These are phyloP conservation scores for Ganoderma sinense DNA, from an alignment of 1,284 basidiomycete species.

Conservation along the genomic window DNA sequence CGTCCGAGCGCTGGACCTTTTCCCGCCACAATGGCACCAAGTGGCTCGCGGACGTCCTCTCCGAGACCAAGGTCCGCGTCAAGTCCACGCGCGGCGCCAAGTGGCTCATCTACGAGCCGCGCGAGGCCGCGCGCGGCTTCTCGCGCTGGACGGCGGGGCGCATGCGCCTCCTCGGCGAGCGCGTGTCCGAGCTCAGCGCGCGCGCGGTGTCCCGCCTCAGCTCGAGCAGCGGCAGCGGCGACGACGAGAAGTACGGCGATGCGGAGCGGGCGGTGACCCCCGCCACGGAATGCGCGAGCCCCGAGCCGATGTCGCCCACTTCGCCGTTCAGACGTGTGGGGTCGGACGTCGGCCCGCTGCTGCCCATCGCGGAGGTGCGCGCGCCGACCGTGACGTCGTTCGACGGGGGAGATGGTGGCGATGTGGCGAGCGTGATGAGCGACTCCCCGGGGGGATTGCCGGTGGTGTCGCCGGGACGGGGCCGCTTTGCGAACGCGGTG, in stretches of 20 bases:
- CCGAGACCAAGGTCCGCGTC: conserved; percentile 39
- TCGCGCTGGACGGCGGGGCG: conserved; percentile 32
- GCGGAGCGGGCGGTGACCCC: conserved; percentile 25
- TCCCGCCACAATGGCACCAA: conserved; percentile 72
- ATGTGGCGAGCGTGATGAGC: conserved; percentile 15
- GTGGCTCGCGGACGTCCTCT: conserved; percentile 77
- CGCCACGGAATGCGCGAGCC: conserved; percentile 29
- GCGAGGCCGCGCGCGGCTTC: conserved; percentile 32
- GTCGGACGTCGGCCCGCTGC: conserved; percentile 30
- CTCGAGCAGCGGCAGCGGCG: conserved; percentile 12
- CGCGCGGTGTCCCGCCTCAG: conserved; percentile 16
- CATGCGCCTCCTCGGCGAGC: conserved; percentile 31
- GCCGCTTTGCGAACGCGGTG: conserved; percentile 51
- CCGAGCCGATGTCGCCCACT: conserved; percentile 38
- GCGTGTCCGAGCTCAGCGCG: conserved; percentile 22
- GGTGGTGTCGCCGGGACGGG: conserved; percentile 32
- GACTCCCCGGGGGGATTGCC: conserved; percentile 5
- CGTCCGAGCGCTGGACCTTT: conserved; percentile 77
- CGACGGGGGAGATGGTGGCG: conserved; percentile 36
- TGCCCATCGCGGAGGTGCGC: conserved; percentile 32
- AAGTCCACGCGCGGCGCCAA: conserved; percentile 47
- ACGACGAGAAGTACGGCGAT: conserved; percentile 28
- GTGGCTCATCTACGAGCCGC: conserved; percentile 40
- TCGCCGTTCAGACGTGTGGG: conserved; percentile 19
- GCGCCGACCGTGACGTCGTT: conserved; percentile 33